Evolutionary conservation across 805 yeast genomes (phyloP).

Genomic region (Zygosaccharomyces kombuchaensis): DNA sequence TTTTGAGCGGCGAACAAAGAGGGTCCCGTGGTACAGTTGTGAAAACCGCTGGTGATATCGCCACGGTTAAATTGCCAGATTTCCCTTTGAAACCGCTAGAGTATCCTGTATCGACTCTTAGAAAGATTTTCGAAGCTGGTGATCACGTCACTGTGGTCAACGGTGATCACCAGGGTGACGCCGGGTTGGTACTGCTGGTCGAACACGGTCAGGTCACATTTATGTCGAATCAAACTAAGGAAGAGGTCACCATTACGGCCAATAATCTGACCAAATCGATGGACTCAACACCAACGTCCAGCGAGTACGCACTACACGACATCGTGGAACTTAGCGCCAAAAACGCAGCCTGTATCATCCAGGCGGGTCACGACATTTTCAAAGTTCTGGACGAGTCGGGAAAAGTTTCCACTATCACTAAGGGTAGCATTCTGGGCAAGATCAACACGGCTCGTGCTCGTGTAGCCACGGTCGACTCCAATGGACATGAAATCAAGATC

Average conservation of each 20-base stretch:
- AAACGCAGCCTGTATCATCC: constrained; percentile 82
- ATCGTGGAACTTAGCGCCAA: constrained; percentile 83
- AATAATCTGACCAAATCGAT: constrained; percentile 86
- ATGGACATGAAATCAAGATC: constrained; percentile 77
- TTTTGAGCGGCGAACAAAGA: constrained; percentile 88
- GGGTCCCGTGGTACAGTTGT: constrained; percentile 81
- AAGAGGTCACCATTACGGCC: constrained; percentile 89
- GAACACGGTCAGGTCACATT: constrained; percentile 83
- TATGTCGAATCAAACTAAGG: constrained; percentile 81
- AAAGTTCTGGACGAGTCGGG: constrained; percentile 81
- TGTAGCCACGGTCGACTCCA: constrained; percentile 81
- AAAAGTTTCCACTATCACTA: constrained; percentile 61
- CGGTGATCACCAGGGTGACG: constrained; percentile 89
- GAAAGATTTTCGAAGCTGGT: constrained; percentile 85
- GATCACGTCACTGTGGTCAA: constrained; percentile 90
- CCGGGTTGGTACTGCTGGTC: constrained; percentile 86
- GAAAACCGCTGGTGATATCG: constrained; percentile 57
- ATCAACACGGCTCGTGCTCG: constrained; percentile 65
- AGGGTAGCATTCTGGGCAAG: constrained; percentile 78
- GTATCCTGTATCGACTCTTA: constrained; percentile 72
- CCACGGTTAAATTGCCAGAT: constrained; percentile 45
- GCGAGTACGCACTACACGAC: constrained; percentile 82
- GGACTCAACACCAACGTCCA: constrained; percentile 73
- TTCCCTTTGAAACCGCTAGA: constrained; percentile 58
- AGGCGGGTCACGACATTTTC: constrained; percentile 83